Percentiles rank a stretch among this genome's conserved stretches.
Conservation (phyloP, 805 yeast genomes). For the Wickerhamomyces xylosicus region DNA sequence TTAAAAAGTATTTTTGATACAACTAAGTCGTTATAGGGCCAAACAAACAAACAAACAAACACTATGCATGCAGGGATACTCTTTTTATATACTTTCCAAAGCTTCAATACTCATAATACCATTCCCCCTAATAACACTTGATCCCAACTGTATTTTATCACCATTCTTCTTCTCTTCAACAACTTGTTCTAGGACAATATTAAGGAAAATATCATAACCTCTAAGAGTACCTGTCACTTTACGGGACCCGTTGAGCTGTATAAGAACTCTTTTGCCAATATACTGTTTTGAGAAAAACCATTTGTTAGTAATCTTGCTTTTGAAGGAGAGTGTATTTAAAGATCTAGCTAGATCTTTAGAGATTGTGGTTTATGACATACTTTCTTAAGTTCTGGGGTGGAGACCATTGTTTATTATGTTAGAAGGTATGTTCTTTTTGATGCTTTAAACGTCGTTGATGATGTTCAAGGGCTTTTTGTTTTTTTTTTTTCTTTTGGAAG, state of each 20-base stretch:
- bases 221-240: slow-evolving; percentile 69
- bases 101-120: slow-evolving; percentile 63
- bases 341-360: too few species aligned
- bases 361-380: slow-evolving; percentile 23
- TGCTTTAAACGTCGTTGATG: background rate
- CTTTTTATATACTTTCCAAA: slow-evolving; percentile 13
- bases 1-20: too few species aligned
- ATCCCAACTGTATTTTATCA: slow-evolving; percentile 51
- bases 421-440: background rate
- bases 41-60: background rate
- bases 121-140: slow-evolving; percentile 69
- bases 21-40: too few species aligned
- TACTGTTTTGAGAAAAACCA: slow-evolving; percentile 39
- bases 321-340: background rate
- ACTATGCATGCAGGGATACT: background rate
- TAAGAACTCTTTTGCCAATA: slow-evolving; percentile 63
- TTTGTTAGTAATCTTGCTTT: too few species aligned
- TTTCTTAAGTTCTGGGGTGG: slow-evolving; percentile 52
- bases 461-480: background rate
- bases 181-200: slow-evolving; percentile 63
- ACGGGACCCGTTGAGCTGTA: slow-evolving; percentile 73
- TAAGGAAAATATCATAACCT: slow-evolving; percentile 79
- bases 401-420: slow-evolving; percentile 31
- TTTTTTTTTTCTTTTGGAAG: too few species aligned
- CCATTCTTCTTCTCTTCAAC: slow-evolving; percentile 40